A percentile compares a stretch with the other conserved stretches of the same genome.
Conservation (phyloP, 371 early-diverging fungal genomes). For the Synchytrium microbalum region DNA sequence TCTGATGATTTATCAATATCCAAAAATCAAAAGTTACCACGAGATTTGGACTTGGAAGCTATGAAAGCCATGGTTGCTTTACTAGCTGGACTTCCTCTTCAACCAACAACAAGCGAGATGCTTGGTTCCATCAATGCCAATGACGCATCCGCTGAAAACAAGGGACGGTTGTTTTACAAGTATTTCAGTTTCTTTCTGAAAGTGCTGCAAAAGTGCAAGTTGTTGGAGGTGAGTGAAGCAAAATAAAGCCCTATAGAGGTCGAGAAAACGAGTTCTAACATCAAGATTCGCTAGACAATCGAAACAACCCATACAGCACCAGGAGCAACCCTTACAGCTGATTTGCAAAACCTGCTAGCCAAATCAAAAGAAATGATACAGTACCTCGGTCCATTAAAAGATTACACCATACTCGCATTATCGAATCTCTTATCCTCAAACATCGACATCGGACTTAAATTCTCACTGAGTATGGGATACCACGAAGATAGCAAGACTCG, state of each 20-base stretch:
- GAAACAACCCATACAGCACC: conserved; percentile 10
- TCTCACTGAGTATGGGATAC: conserved; percentile 84
- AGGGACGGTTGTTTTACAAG: conserved; percentile 71
- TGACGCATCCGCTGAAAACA: conserved; percentile 58
- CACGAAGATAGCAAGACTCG: conserved; percentile 83
- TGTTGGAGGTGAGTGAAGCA: conserved; percentile 39
- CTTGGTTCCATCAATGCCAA: conserved; percentile 2
- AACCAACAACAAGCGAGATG: conserved; percentile 22
- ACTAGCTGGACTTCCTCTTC: conserved; percentile 73
- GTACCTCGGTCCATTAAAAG: conserved; percentile 63
- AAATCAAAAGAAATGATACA: conserved; percentile 54
- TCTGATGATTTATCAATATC: conserved; percentile 20
- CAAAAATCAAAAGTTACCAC: conserved; percentile 57
- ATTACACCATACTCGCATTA: conserved; percentile 77
- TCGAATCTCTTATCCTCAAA: conserved; percentile 85
- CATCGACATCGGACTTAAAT: conserved; percentile 82
- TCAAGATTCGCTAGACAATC: conserved; percentile 26
- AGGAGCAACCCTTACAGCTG: background rate
- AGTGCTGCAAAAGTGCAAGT: conserved; percentile 71
- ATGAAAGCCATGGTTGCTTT: conserved; percentile 76
- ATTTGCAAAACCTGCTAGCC: conserved; percentile 23
- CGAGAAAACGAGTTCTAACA: no score
- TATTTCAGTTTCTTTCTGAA: conserved; percentile 86
- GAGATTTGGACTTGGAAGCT: conserved; percentile 73
- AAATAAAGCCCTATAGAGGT: no score